Evolutionary conservation across 106 monocot genomes (phyloP), one percentile per base, ranked within the genome.

Genomic region (Posidonia australis): DNA sequence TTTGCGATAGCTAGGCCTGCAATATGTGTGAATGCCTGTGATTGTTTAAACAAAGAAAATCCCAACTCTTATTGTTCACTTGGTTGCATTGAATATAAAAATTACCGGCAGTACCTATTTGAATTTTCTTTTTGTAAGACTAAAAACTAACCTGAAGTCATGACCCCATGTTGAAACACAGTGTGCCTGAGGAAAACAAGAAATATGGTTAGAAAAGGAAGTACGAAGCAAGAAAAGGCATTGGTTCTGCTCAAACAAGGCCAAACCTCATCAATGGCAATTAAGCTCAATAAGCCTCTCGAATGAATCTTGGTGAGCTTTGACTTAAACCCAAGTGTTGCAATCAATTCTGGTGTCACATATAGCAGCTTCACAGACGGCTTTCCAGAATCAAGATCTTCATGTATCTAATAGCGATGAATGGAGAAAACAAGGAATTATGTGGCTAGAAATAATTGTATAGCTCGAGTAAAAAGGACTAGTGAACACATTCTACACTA

Each of bases 101-200:
- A 45, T 45, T 13, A 0, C 44, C 0, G 13, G 13, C 11, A 45
- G 44, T n/a, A 45, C 13, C 13, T 10, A 10, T 45, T 13, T 45
- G 44, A 45, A 45, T 24, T 65, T 32, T 32, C 28, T 32, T n/a
- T 10, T 65, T 51, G 28, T 11, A n/a, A 14, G 0, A 62, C 3
- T 43, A 44, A 28, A 51, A 46, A 23, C 67, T 23, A 58, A 94
- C 93, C 93, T 94, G 71, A 94, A 94, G 77, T 94, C 93, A 62
- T 94, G 93, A 53, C 93, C 93, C 93, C 93, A 94, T 43, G 86
- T 68, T 48, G 93, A 94, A 77, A 94, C 82, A 64, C 93, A 94
- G 75, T 94, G 93, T 74, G 89, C 93, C 93, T 89, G 72, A 78
- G 59, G 79, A 23, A 28, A 14, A 14, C 46, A 67, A 25, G 48